Base-by-base conservation (phyloP, 108 stramenopile genomes). In the Fistulifera solaris region DNA sequence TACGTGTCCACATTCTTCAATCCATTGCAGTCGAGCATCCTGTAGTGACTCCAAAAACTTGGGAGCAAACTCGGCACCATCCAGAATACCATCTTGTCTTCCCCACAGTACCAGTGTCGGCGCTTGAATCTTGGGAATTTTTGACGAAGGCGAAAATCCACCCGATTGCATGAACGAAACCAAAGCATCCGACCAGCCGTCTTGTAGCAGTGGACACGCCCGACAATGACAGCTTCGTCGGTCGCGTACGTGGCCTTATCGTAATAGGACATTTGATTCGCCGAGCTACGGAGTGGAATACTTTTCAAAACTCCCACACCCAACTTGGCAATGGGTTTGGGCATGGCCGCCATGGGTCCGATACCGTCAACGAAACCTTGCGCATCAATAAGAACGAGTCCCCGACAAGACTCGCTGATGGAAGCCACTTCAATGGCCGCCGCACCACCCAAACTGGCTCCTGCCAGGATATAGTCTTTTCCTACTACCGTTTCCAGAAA, bases 1-100 rank as follows among this genome's bases (percentile, higher is more conserved):
- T 7, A 94, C 93, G 64, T 95, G 94, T 7, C 94, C 96, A 54
- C 94, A 95, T 58, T 91, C 86, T 35, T 95, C 94, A 25, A 95
- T 75, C 83, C 88, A 92, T 39, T 73, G 52, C 59, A 94, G 42
- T 25, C 58, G 40, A 15, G 89, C 89, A 54, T 90, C 58, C 1
- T 82, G 79, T 48, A 96, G 58, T 41, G 70, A 66, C 38, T 89
- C 77, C 6, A 83, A 55, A 64, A 94, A 94, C 68, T 87, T 85
- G 38, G 78, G 60, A 13, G 87, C 89, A 67, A 81, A 91, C 52
- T 85, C 76, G 12, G 68, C 47, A 6, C 83, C 85, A 18, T 89
- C 86, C 56, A 94, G 59, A 62, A 94, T 94, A n/a, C 79, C 85
- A 75, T 94, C 96, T 27, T 94, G 73, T 21, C 85, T 67, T 8